Base-by-base conservation (phyloP, 306 rosid species). In the Erythrophleum fordii region DNA sequence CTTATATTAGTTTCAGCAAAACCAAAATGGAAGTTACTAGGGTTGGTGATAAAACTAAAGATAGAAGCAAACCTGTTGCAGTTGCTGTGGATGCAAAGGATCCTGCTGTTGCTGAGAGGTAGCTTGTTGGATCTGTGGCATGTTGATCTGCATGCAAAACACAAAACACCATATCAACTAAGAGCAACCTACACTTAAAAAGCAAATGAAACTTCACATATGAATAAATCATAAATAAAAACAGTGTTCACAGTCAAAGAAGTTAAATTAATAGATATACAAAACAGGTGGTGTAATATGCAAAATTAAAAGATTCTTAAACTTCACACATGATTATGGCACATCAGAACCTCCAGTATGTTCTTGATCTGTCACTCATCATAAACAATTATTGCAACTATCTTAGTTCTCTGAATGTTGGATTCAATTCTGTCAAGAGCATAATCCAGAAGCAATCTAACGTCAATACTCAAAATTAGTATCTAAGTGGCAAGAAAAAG, bases 91-190 rank as follows among this genome's bases (percentile, higher is more conserved):
- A 77, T 91, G 97, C 89, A 94, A 76, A 34, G 92, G 90, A 79
- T 94, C 98, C 77, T 89, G 97, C 73, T 91, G 95, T 58, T 91
- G 98, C 80, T 94, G 97, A 76, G 97, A 88, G 59, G 92, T 85
- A 75, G 97, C 82, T 77, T 92, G 98, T 61, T 88, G 98, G 78
- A 92, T 86, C 70, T 84, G 97, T 62, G 94, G 90, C 87, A 92
- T 86, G 88, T 85, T 92, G 56, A 94, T 87, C 94, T 91, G 91
- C 87, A 84, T 56, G 72, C 67, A 68, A 83, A 60, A 73, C 18
- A 85, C 61, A 23, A 70, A 80, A 65, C 41, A 75, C 31, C 66
- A 61, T 23, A 82, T 75, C 45, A 86, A 26, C 73, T 55, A 41
- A 61, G 51, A 22, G 53, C 44, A 48, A 22, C 53, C 35, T 20